These are phyloP conservation scores for Aspergillus steynii DNA, from an alignment of 495 filamentous ascomycete genomes.

Conservation along the genomic window DNA sequence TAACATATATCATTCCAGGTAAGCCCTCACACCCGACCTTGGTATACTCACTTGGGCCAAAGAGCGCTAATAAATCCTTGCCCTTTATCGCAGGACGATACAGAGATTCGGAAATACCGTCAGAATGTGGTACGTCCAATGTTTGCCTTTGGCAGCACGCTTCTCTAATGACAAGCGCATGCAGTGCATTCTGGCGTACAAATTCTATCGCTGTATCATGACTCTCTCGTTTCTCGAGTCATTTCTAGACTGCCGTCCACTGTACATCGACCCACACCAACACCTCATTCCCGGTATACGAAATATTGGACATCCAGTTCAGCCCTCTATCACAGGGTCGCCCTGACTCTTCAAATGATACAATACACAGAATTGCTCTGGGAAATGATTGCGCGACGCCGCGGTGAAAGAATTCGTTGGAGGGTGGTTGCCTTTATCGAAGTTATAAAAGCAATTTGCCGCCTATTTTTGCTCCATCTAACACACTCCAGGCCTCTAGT, in stretches of 20 bases:
- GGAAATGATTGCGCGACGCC: constrained; percentile 84
- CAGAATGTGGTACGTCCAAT: constrained; percentile 67
- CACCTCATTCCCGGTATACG: constrained; percentile 86
- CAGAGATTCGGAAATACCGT: constrained; percentile 89
- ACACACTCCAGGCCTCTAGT: constrained; percentile 85
- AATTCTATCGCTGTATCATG: constrained; percentile 91
- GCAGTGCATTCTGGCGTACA: constrained; percentile 81
- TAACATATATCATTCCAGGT: constrained; percentile 96
- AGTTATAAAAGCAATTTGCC: constrained; percentile 81
- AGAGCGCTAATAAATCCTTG: constrained; percentile 8
- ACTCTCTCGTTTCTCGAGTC: constrained; percentile 77
- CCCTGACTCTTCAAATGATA: constrained; percentile 80
- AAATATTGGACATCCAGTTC: constrained; percentile 81
- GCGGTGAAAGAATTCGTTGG: constrained; percentile 83
- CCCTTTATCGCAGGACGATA: constrained; percentile 65
- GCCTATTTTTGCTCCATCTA: constrained; percentile 76
- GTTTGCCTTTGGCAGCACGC: not conserved
- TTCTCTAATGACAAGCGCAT: constrained; percentile 10
- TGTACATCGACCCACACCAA: constrained; percentile 53
- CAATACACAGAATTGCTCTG: constrained; percentile 89
- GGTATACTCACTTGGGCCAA: not conserved
- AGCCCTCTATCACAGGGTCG: constrained; percentile 72
- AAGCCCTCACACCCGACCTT: constrained; percentile 11
- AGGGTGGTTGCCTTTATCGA: constrained; percentile 86
- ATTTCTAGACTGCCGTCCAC: constrained; percentile 47